Conservation (phyloP, 73 alveolate genomes). For the Durusdinium trenchii region DNA sequence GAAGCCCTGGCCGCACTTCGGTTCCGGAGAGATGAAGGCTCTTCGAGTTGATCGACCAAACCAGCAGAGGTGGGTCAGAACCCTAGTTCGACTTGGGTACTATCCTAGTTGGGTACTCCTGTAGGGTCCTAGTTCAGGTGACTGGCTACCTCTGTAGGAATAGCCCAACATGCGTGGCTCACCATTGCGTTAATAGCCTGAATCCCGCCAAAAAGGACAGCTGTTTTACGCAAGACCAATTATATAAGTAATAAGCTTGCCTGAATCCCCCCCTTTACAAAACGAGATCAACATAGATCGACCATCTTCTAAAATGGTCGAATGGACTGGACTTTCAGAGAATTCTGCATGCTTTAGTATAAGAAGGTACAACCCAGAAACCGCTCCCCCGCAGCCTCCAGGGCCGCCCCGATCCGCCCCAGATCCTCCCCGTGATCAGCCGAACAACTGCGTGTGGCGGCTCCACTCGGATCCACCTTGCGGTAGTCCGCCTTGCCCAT, state of each 20-base stretch:
- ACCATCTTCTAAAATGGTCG: neutral
- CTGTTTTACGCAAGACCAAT: too few relatives aligned
- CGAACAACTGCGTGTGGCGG: neutral
- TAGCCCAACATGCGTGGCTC: neutral
- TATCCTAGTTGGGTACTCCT: neutral
- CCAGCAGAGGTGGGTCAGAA: neutral
- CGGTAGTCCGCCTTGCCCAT: slow-evolving; percentile 44
- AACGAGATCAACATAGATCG: too few relatives aligned
- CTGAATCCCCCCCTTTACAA: too few relatives aligned
- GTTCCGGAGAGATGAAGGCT: neutral
- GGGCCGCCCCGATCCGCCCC: neutral
- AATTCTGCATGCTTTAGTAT: neutral
- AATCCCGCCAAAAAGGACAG: too few relatives aligned
- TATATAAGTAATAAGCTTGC: too few relatives aligned
- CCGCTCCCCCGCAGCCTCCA: neutral
- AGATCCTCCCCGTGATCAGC: neutral
- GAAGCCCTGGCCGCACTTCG: neutral
- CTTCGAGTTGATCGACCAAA: neutral
- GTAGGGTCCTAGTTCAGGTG: neutral
- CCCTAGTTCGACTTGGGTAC: neutral
- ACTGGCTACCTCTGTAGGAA: neutral
- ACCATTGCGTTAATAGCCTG: neutral
- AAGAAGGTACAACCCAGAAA: too few relatives aligned
- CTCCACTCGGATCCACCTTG: slow-evolving; percentile 4
- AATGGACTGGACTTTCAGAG: neutral